phyloP scores from a whole-genome alignment of 2,329 filamentous ascomycete genomes.

The Chaetomium sp. region DNA sequence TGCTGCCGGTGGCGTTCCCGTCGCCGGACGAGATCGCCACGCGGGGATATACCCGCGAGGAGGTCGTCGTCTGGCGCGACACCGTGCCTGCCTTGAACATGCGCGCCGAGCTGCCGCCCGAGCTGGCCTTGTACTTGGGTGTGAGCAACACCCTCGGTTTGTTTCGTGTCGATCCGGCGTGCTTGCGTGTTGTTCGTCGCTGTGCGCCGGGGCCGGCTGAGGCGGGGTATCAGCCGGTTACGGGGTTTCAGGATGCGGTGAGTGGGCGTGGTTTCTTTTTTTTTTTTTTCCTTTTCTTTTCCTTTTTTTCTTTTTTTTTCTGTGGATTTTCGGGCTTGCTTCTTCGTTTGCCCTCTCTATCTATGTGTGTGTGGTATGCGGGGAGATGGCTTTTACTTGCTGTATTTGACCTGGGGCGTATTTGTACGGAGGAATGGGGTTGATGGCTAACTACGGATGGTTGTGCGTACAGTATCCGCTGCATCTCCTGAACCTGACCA shows the following conservation, averaged over 20 bases:
- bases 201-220: slow-evolving; percentile 61
- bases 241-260: slow-evolving; percentile 72
- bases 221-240: slow-evolving; percentile 64
- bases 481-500: slow-evolving; percentile 67
- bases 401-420: neutral
- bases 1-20: slow-evolving; percentile 67
- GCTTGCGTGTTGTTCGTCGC: slow-evolving; percentile 60
- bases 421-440: neutral
- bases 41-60: slow-evolving; percentile 60
- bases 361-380: neutral
- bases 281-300: neutral
- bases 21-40: slow-evolving; percentile 57
- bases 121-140: slow-evolving; percentile 67
- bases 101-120: slow-evolving; percentile 59
- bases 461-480: slow-evolving; percentile 61
- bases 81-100: slow-evolving; percentile 58
- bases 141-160: slow-evolving; percentile 66
- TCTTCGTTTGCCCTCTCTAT: too few relatives aligned
- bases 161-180: slow-evolving; percentile 65
- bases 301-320: neutral
- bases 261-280: slow-evolving; percentile 37
- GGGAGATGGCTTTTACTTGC: neutral
- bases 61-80: slow-evolving; percentile 69
- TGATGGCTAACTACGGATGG: neutral
- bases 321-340: slow-evolving; percentile 19